Conservation (phyloP, 164 flowering plant genomes). For the Vitis rotundifolia region DNA sequence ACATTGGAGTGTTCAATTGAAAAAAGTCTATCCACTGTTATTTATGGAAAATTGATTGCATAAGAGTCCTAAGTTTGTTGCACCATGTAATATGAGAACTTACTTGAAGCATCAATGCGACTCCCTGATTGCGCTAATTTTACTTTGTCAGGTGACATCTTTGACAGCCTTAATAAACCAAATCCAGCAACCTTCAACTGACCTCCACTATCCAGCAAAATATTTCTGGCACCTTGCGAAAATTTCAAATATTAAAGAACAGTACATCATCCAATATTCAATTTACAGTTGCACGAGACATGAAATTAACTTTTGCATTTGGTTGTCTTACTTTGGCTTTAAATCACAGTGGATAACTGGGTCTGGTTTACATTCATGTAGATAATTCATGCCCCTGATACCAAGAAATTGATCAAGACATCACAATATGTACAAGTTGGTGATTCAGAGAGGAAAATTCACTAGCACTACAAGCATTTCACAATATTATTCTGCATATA, state of each 20-base stretch:
- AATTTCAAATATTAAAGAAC: conserved; percentile 72
- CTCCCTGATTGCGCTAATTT: conserved; percentile 47
- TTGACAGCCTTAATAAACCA: conserved; percentile 72
- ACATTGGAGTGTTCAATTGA: too few relatives aligned
- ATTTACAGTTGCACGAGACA: conserved; percentile 10
- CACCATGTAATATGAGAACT: conserved; percentile 24
- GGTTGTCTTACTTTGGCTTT: conserved; percentile 94
- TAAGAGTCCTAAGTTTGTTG: too few relatives aligned
- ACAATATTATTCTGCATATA: not conserved
- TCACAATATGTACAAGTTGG: not conserved
- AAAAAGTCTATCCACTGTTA: too few relatives aligned
- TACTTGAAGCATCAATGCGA: conserved; percentile 63
- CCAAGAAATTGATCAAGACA: conserved; percentile 14
- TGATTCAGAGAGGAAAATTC: not conserved
- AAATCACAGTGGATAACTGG: conserved; percentile 90
- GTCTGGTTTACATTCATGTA: conserved; percentile 96
- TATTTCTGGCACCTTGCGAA: conserved; percentile 99
- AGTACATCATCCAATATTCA: conserved; percentile 21
- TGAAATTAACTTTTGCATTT: conserved; percentile 38
- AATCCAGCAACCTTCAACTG: conserved; percentile 90
- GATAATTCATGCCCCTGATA: conserved; percentile 97
- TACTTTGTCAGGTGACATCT: conserved; percentile 67
- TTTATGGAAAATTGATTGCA: too few relatives aligned
- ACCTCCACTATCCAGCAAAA: conserved; percentile 97
- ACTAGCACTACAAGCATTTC: not conserved